Evolutionary conservation across 2,329 filamentous ascomycete genomes (phyloP), one percentile per base, ranked within the genome.

Genomic region (Claviceps humidiphila): DNA sequence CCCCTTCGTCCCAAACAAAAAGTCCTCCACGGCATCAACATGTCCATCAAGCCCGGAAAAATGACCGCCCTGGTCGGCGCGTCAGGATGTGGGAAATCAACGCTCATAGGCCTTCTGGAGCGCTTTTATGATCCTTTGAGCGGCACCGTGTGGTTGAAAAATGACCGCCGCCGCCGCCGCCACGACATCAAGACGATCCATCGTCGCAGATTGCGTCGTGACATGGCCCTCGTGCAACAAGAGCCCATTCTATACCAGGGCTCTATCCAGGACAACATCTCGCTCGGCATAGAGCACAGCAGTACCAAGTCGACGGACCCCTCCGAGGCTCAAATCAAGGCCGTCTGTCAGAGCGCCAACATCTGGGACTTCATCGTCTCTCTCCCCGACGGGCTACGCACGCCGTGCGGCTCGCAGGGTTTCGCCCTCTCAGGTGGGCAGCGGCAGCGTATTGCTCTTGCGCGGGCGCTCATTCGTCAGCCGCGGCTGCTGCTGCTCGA

Each of bases 331-430:
- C 2, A 60, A 16, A 57, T 52, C 14, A 55, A 66, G 4, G 55
- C 62, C 20, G 57, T 62, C 2, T 66, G 64, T 42, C 61, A 57
- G 43, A 60, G 63, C 50, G 76, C 76, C 2, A 74, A 77, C 1
- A 76, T 84, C 51, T 72, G 82, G 53, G 77, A 81, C 1, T 79
- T 78, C 58, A 70, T 78, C 44, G 58, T 60, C 11, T 76, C 69
- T 0, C 64, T 79, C 5, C 55, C 55, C 0, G 70, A 76, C 34
- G 74, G 75, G 0, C 71, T 72, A n/a, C 71, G 74, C 0, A 68
- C 69, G 38, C 65, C 70, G 39, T 74, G 73, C 2, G 65, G 68
- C 0, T 78, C 79, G 26, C 77, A 80, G 51, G 80, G 81, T 22
- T 77, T 79, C 0, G 65, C 71, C 5, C 68, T 79, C 30, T 74